Percentiles rank a stretch among this genome's conserved stretches.
phyloP scores from a whole-genome alignment of 179 eudicot species.

The Drosera spatulata region DNA sequence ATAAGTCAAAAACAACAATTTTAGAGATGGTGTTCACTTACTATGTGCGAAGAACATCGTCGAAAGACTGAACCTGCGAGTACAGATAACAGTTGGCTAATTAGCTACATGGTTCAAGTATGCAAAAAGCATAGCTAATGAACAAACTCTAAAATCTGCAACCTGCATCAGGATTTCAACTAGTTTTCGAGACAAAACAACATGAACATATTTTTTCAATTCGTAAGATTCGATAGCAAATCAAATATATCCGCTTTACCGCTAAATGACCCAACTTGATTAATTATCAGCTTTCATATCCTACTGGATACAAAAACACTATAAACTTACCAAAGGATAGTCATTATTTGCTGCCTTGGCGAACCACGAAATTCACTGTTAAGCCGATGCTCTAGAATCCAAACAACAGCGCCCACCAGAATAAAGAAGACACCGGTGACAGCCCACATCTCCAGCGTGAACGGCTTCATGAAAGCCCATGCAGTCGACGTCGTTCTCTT shows the following conservation, averaged over 20 bases:
- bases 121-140: no score
- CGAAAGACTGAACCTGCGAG: constrained; percentile 12
- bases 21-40: constrained; percentile 1
- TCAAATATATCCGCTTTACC: no score
- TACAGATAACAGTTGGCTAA: neutral
- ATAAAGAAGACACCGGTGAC: constrained; percentile 7
- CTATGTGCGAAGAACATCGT: constrained; percentile 14
- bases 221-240: no score
- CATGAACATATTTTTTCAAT: neutral
- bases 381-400: constrained; percentile 14
- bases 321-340: constrained; percentile 7
- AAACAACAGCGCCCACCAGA: constrained; percentile 12
- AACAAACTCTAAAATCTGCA: no score
- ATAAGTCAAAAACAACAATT: neutral
- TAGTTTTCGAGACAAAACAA: no score
- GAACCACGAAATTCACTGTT: constrained; percentile 14
- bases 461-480: constrained; percentile 12
- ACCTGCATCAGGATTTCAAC: no score
- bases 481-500: constrained; percentile 1
- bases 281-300: no score
- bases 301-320: no score
- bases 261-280: no score
- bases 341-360: constrained; percentile 7
- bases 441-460: constrained; percentile 10
- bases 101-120: no score